phyloP scores from a whole-genome alignment of 2,329 filamentous ascomycete genomes.

The Clarireedia monteithiana region DNA sequence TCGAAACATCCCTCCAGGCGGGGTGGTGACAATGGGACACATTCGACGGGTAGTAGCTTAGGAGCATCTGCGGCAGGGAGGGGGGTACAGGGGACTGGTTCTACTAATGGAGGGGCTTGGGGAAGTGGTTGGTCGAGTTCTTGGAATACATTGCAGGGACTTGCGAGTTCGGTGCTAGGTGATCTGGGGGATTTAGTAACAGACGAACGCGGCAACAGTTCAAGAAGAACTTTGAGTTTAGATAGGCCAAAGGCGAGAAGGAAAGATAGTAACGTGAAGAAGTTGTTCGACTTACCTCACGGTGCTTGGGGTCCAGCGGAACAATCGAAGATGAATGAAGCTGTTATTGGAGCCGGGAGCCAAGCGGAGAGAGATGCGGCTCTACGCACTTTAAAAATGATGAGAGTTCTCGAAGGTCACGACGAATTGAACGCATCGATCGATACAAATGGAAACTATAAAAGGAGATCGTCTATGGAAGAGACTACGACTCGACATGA shows the following conservation, averaged over 20 bases:
- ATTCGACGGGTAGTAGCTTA: not conserved
- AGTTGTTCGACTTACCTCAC: conserved; percentile 14
- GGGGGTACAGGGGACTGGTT: not conserved
- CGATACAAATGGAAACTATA: conserved; percentile 33
- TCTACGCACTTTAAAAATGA: conserved; percentile 48
- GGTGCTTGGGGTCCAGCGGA: conserved; percentile 24
- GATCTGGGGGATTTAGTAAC: conserved; percentile 9
- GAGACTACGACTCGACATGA: conserved; percentile 23
- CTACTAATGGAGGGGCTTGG: conserved; percentile 6
- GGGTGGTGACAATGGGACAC: conserved; percentile 2
- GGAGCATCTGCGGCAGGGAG: conserved; percentile 1
- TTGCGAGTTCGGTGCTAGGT: conserved; percentile 29
- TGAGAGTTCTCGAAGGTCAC: conserved; percentile 53
- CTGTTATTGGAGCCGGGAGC: conserved; percentile 44
- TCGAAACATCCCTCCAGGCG: conserved; percentile 31
- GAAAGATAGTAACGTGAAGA: conserved; percentile 11
- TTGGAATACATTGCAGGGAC: conserved; percentile 26
- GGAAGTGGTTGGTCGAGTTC: conserved; percentile 23
- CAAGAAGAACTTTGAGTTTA: not conserved
- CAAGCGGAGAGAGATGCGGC: conserved; percentile 45
- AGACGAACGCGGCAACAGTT: conserved; percentile 15
- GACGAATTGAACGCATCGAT: conserved; percentile 51
- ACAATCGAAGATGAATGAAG: conserved; percentile 17
- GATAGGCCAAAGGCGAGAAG: conserved; percentile 8
- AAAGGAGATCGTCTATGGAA: conserved; percentile 26